Evolutionary conservation across 495 filamentous ascomycete genomes (phyloP).

Genomic region (Sordaria brevicollis): DNA sequence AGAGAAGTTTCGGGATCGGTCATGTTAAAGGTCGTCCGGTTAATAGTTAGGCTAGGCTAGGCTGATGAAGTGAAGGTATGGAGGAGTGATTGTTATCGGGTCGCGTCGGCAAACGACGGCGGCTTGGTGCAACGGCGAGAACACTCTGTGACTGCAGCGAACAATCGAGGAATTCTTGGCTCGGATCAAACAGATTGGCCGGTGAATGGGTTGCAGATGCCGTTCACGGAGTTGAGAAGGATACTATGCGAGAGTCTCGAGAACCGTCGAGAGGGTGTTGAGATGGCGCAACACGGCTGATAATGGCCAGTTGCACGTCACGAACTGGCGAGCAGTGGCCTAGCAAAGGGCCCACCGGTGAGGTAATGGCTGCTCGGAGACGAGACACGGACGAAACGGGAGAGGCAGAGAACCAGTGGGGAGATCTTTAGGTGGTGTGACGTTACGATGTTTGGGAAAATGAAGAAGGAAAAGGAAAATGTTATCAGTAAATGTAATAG

Average conservation of each 20-base stretch:
- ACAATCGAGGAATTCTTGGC: neutral
- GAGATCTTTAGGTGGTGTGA: neutral
- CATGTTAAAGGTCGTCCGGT: neutral
- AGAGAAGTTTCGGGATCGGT: neutral
- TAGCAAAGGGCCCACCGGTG: neutral
- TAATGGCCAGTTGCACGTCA: constrained; percentile 5
- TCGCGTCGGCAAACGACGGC: neutral
- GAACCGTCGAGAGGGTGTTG: neutral
- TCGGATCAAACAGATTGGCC: neutral
- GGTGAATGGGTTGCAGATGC: neutral
- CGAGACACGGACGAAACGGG: neutral
- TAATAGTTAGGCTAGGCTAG: neutral
- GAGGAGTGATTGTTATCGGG: neutral
- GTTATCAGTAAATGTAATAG: neutral
- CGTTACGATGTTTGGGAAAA: neutral
- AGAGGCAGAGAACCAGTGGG: neutral
- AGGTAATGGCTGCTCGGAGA: neutral
- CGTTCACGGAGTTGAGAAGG: neutral
- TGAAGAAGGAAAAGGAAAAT: neutral
- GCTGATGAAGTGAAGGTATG: neutral
- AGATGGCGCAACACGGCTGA: neutral
- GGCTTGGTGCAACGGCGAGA: neutral
- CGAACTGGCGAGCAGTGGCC: neutral
- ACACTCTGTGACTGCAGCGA: neutral
- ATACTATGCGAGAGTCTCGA: neutral